Percentiles rank a stretch among this genome's conserved stretches.
Conservation (phyloP, 2,329 filamentous ascomycete genomes). For the Biscogniauxia marginata region DNA sequence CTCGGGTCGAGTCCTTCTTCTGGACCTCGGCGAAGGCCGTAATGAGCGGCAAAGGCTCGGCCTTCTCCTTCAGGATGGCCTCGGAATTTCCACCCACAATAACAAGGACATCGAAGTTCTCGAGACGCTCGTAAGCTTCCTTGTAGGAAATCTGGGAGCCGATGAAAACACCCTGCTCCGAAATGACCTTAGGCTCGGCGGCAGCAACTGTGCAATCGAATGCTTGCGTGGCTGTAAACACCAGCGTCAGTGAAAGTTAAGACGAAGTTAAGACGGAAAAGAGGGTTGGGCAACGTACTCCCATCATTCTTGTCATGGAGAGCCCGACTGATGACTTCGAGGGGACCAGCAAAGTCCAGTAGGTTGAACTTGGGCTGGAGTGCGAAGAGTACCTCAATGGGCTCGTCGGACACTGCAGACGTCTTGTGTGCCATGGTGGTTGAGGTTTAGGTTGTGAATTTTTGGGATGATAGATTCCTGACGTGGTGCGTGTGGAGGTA, state of each 20-base stretch:
- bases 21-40: slow-evolving; percentile 76
- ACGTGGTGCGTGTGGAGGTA: slow-evolving; percentile 2
- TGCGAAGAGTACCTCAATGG: slow-evolving; percentile 59
- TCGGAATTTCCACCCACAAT: slow-evolving; percentile 70
- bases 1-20: slow-evolving; percentile 73
- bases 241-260: slow-evolving; percentile 13
- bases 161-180: slow-evolving; percentile 65
- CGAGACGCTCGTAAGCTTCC: slow-evolving; percentile 70
- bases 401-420: slow-evolving; percentile 58
- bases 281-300: slow-evolving; percentile 39
- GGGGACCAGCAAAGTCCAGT: slow-evolving; percentile 56
- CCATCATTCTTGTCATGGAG: slow-evolving; percentile 53
- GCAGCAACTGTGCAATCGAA: slow-evolving; percentile 58
- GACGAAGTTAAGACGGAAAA: slow-evolving; percentile 4
- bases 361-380: slow-evolving; percentile 60
- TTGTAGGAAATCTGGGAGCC: slow-evolving; percentile 75
- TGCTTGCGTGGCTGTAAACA: slow-evolving; percentile 48
- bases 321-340: slow-evolving; percentile 51
- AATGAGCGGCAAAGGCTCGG: slow-evolving; percentile 70
- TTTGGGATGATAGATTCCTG: slow-evolving; percentile 4
- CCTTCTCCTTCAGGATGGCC: slow-evolving; percentile 63
- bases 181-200: slow-evolving; percentile 54
- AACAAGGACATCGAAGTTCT: slow-evolving; percentile 78
- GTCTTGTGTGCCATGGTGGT: slow-evolving; percentile 54
- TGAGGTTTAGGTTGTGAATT: slow-evolving; percentile 12